Evolutionary conservation across 2,329 filamentous ascomycete genomes (phyloP).

Genomic region (Tympanopsis confertula): DNA sequence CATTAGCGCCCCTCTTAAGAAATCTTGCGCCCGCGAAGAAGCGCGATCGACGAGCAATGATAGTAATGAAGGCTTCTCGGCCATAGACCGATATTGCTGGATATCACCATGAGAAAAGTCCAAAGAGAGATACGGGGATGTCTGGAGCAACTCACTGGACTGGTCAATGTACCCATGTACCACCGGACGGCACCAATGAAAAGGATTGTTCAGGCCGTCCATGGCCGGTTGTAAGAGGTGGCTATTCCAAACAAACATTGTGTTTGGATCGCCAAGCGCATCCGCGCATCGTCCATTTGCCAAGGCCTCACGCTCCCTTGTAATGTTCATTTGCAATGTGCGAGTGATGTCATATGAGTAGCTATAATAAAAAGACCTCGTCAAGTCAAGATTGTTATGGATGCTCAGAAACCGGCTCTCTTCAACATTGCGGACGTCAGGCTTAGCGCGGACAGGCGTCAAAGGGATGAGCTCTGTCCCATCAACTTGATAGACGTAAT

Average conservation of each 20-base stretch:
- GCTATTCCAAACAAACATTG: constrained; percentile 98
- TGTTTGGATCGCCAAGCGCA: constrained; percentile 60
- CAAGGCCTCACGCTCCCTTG: constrained; percentile 62
- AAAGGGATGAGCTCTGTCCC: constrained; percentile 84
- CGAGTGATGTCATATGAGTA: constrained; percentile 94
- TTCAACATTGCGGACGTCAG: constrained; percentile 64
- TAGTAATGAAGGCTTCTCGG: constrained; percentile 77
- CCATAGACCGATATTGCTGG: constrained; percentile 54
- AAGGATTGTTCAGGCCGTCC: constrained; percentile 64
- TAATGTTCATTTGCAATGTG: constrained; percentile 85
- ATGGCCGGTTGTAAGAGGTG: constrained; percentile 72
- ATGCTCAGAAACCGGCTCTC: constrained; percentile 83
- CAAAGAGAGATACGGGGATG: no score
- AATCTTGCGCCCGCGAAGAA: constrained; percentile 92
- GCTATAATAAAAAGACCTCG: constrained; percentile 91
- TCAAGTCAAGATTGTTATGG: constrained; percentile 80
- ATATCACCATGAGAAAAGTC: no score
- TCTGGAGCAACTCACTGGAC: constrained; percentile 38
- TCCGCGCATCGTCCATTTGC: constrained; percentile 49
- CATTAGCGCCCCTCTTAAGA: constrained; percentile 86
- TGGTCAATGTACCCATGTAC: constrained; percentile 96
- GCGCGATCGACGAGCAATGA: constrained; percentile 82
- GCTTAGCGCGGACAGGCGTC: constrained; percentile 63
- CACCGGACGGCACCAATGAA: constrained; percentile 91
- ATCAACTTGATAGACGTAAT: constrained; percentile 92